Conservation (phyloP, 164 flowering plant species). For the Vitis labrusca region DNA sequence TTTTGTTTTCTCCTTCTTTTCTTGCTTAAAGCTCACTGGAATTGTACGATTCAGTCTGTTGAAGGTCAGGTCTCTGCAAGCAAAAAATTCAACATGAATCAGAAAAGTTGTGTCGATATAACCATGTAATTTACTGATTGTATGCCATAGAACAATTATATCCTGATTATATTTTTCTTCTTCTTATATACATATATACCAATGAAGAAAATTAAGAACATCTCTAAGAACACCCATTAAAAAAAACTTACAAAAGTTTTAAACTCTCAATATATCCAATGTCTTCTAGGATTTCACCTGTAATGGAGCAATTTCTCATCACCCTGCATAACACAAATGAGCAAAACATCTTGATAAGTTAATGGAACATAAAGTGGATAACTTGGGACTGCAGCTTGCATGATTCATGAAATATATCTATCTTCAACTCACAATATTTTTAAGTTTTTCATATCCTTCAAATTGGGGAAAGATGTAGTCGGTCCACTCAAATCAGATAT, state of each 20-base stretch:
- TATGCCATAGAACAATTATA: too few species aligned
- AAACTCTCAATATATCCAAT: conserved; percentile 36
- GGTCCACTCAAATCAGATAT: conserved; percentile 72
- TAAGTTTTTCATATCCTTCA: conserved; percentile 38
- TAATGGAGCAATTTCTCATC: conserved; percentile 66
- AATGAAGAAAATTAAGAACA: too few species aligned
- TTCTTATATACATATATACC: too few species aligned
- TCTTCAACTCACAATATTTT: conserved; percentile 52
- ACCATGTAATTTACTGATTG: too few species aligned
- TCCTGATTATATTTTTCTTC: too few species aligned
- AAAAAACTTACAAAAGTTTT: conserved; percentile 52
- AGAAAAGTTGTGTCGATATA: too few species aligned
- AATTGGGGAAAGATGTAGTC: conserved; percentile 44
- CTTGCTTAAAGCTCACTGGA: conserved; percentile 26
- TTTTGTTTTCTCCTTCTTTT: background rate
- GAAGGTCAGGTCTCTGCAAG: conserved; percentile 60
- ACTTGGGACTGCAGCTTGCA: background rate
- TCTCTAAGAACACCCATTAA: too few species aligned
- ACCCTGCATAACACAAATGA: conserved; percentile 36
- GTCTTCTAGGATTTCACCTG: conserved; percentile 56
- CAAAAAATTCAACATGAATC: background rate
- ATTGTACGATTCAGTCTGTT: conserved; percentile 57
- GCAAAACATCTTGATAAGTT: background rate
- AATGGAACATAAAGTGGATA: background rate
- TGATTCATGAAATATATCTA: background rate